Base-by-base conservation (phyloP, 148 eudicot genomes). In the Drosera capensis region DNA sequence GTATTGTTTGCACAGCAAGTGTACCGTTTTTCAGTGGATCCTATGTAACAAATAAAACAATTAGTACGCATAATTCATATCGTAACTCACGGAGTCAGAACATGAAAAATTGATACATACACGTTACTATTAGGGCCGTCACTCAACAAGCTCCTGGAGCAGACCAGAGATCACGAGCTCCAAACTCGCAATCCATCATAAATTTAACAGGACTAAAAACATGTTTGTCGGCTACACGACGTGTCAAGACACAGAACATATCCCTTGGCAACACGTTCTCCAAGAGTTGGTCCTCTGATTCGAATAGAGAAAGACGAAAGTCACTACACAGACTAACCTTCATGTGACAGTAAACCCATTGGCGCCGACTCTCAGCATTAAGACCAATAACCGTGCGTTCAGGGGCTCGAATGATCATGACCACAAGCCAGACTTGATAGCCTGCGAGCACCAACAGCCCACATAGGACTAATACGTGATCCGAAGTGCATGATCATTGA, bases 21-120 rank as follows among this genome's bases (percentile, higher is more conserved):
- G 73, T 73, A 2, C 93, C 92, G 42, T 86, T 75, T 66, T 86
- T 86, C 0, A 80, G 49, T 3, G 82, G 78, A 48, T 76, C 82
- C 82, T 76, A 62, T 9, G 30, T 29, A 30, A 14, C 34, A 35
- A 14, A 12, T 1, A 1, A 19, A 14, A 14, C 18, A 8, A 11
- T 11, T 11, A 11, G 18, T 15, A n/a, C n/a, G n/a, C n/a, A n/a
- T n/a, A n/a, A n/a, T n/a, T n/a, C n/a, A n/a, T n/a, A n/a, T n/a
- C n/a, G n/a, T n/a, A n/a, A n/a, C n/a, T n/a, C n/a, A n/a, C n/a
- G n/a, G n/a, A n/a, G n/a, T n/a, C n/a, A n/a, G n/a, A n/a, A n/a
- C n/a, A n/a, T n/a, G n/a, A n/a, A n/a, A n/a, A n/a, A n/a, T n/a
- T n/a, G n/a, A n/a, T n/a, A n/a, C n/a, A n/a, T n/a, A n/a, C n/a